Evolutionary conservation across 1,284 basidiomycete genomes (phyloP), one percentile per base, ranked within the genome.

Genomic region (Rhodotorula sp.): DNA sequence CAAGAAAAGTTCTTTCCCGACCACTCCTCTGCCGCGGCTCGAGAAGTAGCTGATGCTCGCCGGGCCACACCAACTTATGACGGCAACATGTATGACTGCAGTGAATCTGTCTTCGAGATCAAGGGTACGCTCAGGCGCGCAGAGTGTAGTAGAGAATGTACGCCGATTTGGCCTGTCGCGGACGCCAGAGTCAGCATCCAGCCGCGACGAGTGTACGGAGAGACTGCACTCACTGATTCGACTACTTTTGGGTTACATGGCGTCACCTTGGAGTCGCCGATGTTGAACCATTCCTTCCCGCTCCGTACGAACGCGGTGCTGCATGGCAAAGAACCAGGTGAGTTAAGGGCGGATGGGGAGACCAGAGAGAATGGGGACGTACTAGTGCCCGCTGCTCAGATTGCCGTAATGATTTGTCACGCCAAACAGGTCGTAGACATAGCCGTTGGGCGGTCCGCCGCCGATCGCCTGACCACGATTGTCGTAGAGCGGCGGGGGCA

Each of bases 321-420:
- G 66, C 30, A 3, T 54, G 33, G 54, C 18, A 5, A 10, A 53
- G 5, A 8, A 44, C 20, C 48, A 30, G 20, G 3, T 14, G 15
- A 30, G 46, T 12, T n/a, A 46, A 53, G 22, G 17, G 22, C 51
- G 12, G 22, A 24, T 20, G 22, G 58, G 30, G 37, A 30, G 22
- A 6, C 4, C 18, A 58, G 3, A 10, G 10, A 24, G 1, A 26
- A 20, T 0, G 4, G 3, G 15, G 26, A 85, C 92, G 82, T 78
- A 95, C 93, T 76, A 97, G 81, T 97, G 94, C 1, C 94, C 94
- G 76, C 89, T 91, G 77, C 88, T 91, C 69, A 96, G 81, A 78
- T 88, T 93, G 10, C 94, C 94, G 80, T 88, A 91, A 82, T 97
- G 94, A 80, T 96, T 95, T 64, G 80, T 82, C 15, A 81, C 81